phyloP scores from a whole-genome alignment of 2,329 filamentous ascomycete genomes.

The Aspergillus pseudotamarii region DNA sequence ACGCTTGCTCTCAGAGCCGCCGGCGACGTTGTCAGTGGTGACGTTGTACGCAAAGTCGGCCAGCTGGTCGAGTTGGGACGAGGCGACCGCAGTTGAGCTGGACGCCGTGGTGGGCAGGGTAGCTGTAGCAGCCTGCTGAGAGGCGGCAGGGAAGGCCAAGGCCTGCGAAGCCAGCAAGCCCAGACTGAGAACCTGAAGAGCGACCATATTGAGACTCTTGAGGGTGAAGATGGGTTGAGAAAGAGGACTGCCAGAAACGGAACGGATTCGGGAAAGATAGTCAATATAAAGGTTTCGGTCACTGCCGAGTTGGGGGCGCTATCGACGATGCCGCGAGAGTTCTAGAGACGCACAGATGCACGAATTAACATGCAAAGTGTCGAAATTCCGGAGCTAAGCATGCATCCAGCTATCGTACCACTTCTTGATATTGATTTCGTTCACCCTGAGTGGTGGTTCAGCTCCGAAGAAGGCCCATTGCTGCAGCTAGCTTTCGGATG shows the following conservation, averaged over 20 bases:
- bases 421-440: neutral
- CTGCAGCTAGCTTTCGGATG: constrained; percentile 1
- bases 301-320: neutral
- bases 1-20: constrained; percentile 5
- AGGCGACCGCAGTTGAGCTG: constrained; percentile 12
- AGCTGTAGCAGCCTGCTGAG: constrained; percentile 2
- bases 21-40: constrained; percentile 11
- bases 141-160: constrained; percentile 17
- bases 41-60: constrained; percentile 18
- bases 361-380: neutral
- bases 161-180: constrained; percentile 17
- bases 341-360: neutral
- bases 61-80: constrained; percentile 19
- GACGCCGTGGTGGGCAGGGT: constrained; percentile 10
- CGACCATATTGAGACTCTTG: constrained; percentile 16
- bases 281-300: constrained; percentile 3
- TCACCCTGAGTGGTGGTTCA: neutral
- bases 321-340: neutral
- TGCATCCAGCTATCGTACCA: neutral
- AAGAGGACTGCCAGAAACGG: neutral
- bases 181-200: constrained; percentile 16
- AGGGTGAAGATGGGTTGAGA: neutral
- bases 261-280: neutral
- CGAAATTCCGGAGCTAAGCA: neutral
- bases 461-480: neutral